phyloP scores from a whole-genome alignment of 768 basidiomycete genomes.

The Serpula lacrymans region DNA sequence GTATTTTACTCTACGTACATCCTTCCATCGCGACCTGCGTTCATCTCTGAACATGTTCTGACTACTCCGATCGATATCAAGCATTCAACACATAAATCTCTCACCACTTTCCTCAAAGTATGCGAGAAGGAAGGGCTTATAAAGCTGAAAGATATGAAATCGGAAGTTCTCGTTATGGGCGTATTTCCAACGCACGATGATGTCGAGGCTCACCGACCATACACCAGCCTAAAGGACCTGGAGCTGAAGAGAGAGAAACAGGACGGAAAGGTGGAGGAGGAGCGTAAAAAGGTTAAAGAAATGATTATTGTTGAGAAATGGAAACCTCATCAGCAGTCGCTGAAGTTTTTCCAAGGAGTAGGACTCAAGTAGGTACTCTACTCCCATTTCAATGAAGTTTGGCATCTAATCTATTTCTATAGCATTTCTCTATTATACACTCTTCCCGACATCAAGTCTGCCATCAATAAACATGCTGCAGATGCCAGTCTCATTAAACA shows the following conservation, averaged over 20 bases:
- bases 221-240: conserved; percentile 62
- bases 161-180: conserved; percentile 50
- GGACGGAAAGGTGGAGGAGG: conserved; percentile 49
- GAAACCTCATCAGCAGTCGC: conserved; percentile 64
- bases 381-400: neutral
- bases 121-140: conserved; percentile 73
- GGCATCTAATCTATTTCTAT: conserved; percentile 5
- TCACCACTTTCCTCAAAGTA: conserved; percentile 75
- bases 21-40: conserved; percentile 77
- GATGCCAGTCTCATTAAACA: conserved; percentile 61
- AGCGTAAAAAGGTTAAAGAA: conserved; percentile 43
- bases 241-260: conserved; percentile 63
- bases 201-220: conserved; percentile 47
- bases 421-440: conserved; percentile 57
- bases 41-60: conserved; percentile 28
- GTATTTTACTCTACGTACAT: conserved; percentile 74
- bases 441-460: conserved; percentile 49
- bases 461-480: conserved; percentile 62
- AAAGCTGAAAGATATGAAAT: conserved; percentile 59
- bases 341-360: conserved; percentile 60
- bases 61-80: conserved; percentile 63
- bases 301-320: conserved; percentile 66
- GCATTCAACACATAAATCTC: conserved; percentile 75
- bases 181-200: conserved; percentile 57
- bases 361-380: conserved; percentile 54